Conservation (phyloP, 2,329 filamentous ascomycete species). For the Fusarium tricinctum region DNA sequence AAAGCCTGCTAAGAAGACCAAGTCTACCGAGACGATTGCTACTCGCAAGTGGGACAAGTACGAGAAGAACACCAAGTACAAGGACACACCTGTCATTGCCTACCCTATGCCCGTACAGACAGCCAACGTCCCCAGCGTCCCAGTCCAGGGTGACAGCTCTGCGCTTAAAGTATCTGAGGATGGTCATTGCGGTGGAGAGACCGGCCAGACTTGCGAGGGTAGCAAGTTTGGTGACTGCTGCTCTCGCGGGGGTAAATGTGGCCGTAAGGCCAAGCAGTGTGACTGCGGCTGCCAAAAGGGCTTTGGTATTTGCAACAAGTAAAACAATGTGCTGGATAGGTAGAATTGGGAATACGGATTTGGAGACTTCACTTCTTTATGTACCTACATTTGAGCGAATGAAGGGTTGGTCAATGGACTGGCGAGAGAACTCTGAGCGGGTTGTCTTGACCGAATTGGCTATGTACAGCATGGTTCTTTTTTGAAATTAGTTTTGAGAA, state of each 20-base stretch:
- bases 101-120: constrained; percentile 36
- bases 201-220: constrained; percentile 59
- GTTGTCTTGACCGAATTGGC: constrained; percentile 19
- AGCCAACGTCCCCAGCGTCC: constrained; percentile 14
- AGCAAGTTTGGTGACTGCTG: constrained; percentile 61
- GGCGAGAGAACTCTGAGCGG: neutral
- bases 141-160: constrained; percentile 9
- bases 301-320: constrained; percentile 54
- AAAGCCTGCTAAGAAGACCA: constrained; percentile 13
- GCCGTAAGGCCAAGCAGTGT: constrained; percentile 55
- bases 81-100: constrained; percentile 26
- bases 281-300: constrained; percentile 54
- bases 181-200: constrained; percentile 58
- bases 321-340: neutral
- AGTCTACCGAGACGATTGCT: constrained; percentile 18
- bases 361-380: constrained; percentile 43
- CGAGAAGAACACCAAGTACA: constrained; percentile 16
- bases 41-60: constrained; percentile 29
- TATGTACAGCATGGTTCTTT: constrained; percentile 15
- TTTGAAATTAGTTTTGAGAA: constrained; percentile 18
- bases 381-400: constrained; percentile 44
- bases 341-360: neutral
- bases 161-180: constrained; percentile 55
- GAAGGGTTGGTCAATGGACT: constrained; percentile 17
- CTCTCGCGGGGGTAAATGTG: constrained; percentile 58